Conservation (phyloP, 257 asterid species). For the Solanum pinnatisectum region DNA sequence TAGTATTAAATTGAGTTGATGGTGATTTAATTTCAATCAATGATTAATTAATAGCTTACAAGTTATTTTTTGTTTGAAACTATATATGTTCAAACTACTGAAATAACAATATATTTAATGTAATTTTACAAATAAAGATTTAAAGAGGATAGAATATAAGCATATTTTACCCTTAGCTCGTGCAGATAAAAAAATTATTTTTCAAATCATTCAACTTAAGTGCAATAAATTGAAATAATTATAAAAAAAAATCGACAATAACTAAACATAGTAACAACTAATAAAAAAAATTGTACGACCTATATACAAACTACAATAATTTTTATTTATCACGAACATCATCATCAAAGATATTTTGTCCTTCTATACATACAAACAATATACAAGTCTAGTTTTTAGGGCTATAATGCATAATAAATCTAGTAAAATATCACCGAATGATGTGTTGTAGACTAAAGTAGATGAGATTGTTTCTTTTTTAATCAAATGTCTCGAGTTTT, state of each 20-base stretch:
- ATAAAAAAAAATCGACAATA: too few relatives aligned
- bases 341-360: background rate
- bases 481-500: background rate
- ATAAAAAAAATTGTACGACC: background rate
- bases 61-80: too few relatives aligned
- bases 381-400: background rate
- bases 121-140: too few relatives aligned
- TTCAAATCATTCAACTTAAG: too few relatives aligned
- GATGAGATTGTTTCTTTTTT: too few relatives aligned
- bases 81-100: background rate
- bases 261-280: background rate
- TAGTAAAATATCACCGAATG: background rate
- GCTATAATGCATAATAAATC: background rate
- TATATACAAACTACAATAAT: too few relatives aligned
- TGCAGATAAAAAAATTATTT: too few relatives aligned
- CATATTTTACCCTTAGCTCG: rapidly evolving
- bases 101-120: too few relatives aligned
- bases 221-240: background rate
- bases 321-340: background rate
- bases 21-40: background rate
- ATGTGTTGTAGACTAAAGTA: background rate
- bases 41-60: background rate
- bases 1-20: background rate
- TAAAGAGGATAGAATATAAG: too few relatives aligned
- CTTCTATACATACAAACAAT: background rate